Evolutionary conservation across 495 filamentous ascomycete genomes (phyloP), one percentile per base, ranked within the genome.

Genomic region (Podospora sp.): DNA sequence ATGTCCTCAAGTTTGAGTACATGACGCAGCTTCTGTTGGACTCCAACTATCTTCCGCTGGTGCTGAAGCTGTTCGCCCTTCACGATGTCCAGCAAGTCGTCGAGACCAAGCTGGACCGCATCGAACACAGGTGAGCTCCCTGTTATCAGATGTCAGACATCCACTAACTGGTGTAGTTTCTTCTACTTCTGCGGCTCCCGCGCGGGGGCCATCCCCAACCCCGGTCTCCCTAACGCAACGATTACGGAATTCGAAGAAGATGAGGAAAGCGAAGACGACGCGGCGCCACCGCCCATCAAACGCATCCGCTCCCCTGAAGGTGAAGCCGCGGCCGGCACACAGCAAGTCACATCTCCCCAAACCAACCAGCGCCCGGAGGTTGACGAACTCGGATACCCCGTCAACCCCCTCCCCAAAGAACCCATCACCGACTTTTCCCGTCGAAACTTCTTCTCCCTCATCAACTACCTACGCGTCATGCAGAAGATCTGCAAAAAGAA

Each of bases 401-500:
- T 85, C 56, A 84, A 81, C 72, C 78, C 80, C 26, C 75, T 81
- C 18, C 92, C 93, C 2, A 85, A 89, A 29, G 88, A 91, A 65
- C 92, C 92, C 25, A 93, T 97, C 68, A 97, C 91, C 8, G 87
- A 88, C 69, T 98, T 91, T 83, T 94, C 92, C 25, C 93, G 92
- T 78, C 91, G 96, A 69, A 94, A 94, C 80, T 96, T 98, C 84
- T 96, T 94, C 83, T 89, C 91, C 7, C 85, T 88, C 60, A 97
- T 97, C 83, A 97, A 95, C 78, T 91, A 93, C 79, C 85, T 99
- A 20, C 93, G 96, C 69, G 86, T 97, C 62, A 91, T 98, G 87
- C 95, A 98, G 75, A 99, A 99, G 77, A 91, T 98, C 65, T 96
- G 93, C 76, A 95, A 96, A 69, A 83, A 89, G 76, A 97, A 97